A percentile compares a stretch with the other conserved stretches of the same genome.
phyloP scores from a whole-genome alignment of 163 green algal species.

The Botryococcus braunii region DNA sequence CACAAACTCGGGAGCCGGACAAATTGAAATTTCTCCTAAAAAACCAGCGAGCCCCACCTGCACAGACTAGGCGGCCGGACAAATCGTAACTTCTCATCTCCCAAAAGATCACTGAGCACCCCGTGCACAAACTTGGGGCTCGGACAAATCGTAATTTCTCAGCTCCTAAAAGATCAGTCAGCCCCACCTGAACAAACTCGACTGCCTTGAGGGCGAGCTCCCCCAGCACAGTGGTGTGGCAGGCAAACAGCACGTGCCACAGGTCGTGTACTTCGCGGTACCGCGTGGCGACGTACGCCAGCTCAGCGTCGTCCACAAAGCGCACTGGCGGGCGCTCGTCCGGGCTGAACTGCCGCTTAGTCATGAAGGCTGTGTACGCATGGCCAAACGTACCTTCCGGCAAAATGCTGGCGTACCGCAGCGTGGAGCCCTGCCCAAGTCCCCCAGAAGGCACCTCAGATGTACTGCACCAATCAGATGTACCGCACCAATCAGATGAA shows the following conservation, averaged over 20 bases:
- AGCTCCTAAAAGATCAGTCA: not conserved
- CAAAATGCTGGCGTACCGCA: conserved; percentile 49
- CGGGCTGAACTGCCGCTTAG: conserved; percentile 65
- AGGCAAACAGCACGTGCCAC: conserved; percentile 95
- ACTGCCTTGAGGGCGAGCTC: conserved; percentile 92
- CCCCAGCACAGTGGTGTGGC: conserved; percentile 87
- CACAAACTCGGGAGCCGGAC: too few relatives aligned
- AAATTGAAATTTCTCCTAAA: too few relatives aligned
- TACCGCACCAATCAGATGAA: not conserved
- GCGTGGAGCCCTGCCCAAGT: conserved; percentile 35
- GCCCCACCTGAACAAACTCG: conserved; percentile 83
- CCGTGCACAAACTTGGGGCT: too few relatives aligned
- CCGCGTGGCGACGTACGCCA: conserved; percentile 81
- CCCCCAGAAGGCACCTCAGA: not conserved
- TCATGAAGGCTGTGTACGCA: conserved; percentile 93
- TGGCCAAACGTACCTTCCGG: conserved; percentile 75
- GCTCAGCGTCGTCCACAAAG: conserved; percentile 89
- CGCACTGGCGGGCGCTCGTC: conserved; percentile 74
- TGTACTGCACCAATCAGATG: not conserved
- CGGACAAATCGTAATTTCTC: too few relatives aligned
- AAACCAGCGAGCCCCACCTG: too few relatives aligned
- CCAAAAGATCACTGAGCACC: too few relatives aligned
- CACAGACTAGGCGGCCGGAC: too few relatives aligned
- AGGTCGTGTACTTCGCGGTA: conserved; percentile 92
- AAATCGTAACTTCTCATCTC: too few relatives aligned